Percentiles rank a stretch among this genome's conserved stretches.
phyloP scores from a whole-genome alignment of 306 rosid species.

The Lupinus albus region DNA sequence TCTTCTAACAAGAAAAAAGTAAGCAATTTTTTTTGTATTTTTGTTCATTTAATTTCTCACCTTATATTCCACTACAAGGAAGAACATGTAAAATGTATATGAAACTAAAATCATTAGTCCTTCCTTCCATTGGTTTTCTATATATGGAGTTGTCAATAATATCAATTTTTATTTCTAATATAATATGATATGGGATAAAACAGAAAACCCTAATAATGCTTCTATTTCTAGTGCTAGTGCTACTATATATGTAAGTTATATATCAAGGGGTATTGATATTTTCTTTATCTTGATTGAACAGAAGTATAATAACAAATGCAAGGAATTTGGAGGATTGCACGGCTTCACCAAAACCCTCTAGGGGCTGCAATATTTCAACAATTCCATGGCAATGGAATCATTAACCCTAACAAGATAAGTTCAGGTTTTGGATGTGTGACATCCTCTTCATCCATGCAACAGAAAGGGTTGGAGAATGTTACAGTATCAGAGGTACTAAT shows the following conservation, averaged over 20 bases:
- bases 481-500: conserved; percentile 71
- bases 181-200: background rate
- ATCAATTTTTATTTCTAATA: background rate
- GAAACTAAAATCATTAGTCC: background rate
- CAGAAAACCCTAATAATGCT: background rate
- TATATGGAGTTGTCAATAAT: background rate
- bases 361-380: conserved; percentile 55
- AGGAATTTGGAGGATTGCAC: too few relatives aligned
- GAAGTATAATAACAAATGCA: conserved; percentile 20
- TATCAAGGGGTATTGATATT: background rate
- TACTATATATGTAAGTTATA: background rate
- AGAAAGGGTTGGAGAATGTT: conserved; percentile 81
- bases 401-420: conserved; percentile 37
- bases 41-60: background rate
- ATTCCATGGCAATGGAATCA: conserved; percentile 46
- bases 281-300: conserved; percentile 31
- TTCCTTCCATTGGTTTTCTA: background rate
- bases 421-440: conserved; percentile 47
- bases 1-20: background rate
- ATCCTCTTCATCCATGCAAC: conserved; percentile 50
- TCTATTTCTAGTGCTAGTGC: background rate
- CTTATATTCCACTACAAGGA: background rate
- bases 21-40: background rate
- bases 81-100: background rate
- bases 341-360: conserved; percentile 44